A percentile compares a stretch with the other conserved stretches of the same genome.
Evolutionary conservation across 1,284 basidiomycete genomes (phyloP).

Genomic region (Microbotryomycetes sp.): DNA sequence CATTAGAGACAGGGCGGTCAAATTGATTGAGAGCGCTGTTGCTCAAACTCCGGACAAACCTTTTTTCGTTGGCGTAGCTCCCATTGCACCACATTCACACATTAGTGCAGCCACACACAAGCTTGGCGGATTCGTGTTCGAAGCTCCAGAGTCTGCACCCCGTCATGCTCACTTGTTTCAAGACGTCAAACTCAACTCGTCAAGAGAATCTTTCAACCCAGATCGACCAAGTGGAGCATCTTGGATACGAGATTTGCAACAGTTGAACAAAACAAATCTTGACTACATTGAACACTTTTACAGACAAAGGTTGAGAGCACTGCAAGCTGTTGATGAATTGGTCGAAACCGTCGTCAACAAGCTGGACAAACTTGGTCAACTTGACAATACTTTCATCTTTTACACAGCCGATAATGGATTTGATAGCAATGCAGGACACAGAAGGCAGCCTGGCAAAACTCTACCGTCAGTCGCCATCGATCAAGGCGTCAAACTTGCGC

Average conservation of each 20-base stretch:
- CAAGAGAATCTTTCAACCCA: conserved; percentile 35
- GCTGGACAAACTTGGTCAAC: conserved; percentile 34
- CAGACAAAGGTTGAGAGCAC: conserved; percentile 35
- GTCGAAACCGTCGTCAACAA: conserved; percentile 37
- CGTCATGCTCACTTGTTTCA: conserved; percentile 37
- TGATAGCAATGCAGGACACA: conserved; percentile 37
- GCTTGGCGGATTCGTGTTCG: conserved; percentile 5
- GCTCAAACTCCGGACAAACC: conserved; percentile 23
- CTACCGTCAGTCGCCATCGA: too few relatives aligned
- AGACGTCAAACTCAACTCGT: conserved; percentile 24
- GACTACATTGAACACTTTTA: conserved; percentile 42
- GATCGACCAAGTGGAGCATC: conserved; percentile 36
- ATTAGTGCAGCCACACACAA: conserved; percentile 1
- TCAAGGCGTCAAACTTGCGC: too few relatives aligned
- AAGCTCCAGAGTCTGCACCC: conserved; percentile 24
- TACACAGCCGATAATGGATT: conserved; percentile 42
- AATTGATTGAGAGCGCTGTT: conserved; percentile 32
- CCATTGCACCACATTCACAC: conserved; percentile 29
- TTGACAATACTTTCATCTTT: conserved; percentile 41
- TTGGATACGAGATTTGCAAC: conserved; percentile 37
- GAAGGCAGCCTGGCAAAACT: conserved; percentile 41
- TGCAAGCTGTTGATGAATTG: conserved; percentile 41
- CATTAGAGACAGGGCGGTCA: conserved; percentile 34
- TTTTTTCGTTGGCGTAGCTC: conserved; percentile 38
- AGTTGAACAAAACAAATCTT: conserved; percentile 38